Percentiles rank a stretch among this genome's conserved stretches.
Evolutionary conservation across 352 stramenopile genomes (phyloP).

Genomic region (Pythium sp.): DNA sequence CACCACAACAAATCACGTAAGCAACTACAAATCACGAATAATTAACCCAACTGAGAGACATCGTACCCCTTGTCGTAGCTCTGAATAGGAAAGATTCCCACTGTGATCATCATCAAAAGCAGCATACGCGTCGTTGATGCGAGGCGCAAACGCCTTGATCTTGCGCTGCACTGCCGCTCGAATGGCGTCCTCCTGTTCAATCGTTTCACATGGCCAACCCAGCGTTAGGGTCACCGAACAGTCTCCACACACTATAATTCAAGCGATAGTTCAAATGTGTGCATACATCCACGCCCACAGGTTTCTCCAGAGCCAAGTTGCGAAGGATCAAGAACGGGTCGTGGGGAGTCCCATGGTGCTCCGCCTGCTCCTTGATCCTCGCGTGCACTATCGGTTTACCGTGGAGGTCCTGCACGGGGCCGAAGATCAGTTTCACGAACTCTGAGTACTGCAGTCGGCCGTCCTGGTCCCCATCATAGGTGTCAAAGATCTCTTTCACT

Average conservation of each 20-base stretch:
- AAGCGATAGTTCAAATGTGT: background rate
- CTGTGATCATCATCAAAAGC: slow-evolving; percentile 54
- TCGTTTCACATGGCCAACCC: background rate
- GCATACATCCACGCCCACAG: slow-evolving; percentile 1
- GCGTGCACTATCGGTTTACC: slow-evolving; percentile 7
- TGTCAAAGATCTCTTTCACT: slow-evolving; percentile 40
- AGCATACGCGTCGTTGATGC: slow-evolving; percentile 49
- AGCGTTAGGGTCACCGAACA: background rate
- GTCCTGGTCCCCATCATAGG: slow-evolving; percentile 38
- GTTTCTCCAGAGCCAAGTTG: slow-evolving; percentile 19
- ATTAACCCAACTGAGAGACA: background rate
- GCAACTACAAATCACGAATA: background rate
- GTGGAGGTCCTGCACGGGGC: slow-evolving; percentile 24
- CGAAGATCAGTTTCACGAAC: slow-evolving; percentile 43
- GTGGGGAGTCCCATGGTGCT: slow-evolving; percentile 6
- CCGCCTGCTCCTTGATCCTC: slow-evolving; percentile 7
- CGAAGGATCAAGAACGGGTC: slow-evolving; percentile 43
- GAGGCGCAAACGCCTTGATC: slow-evolving; percentile 33
- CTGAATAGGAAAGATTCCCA: slow-evolving; percentile 47
- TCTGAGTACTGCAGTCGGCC: slow-evolving; percentile 42
- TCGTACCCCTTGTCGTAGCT: slow-evolving; percentile 43
- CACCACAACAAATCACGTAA: background rate
- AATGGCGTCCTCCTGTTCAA: slow-evolving; percentile 30
- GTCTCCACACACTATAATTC: no score
- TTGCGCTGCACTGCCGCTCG: slow-evolving; percentile 38